phyloP scores from a whole-genome alignment of 768 basidiomycete genomes.

The Melanogaster broomeanus region DNA sequence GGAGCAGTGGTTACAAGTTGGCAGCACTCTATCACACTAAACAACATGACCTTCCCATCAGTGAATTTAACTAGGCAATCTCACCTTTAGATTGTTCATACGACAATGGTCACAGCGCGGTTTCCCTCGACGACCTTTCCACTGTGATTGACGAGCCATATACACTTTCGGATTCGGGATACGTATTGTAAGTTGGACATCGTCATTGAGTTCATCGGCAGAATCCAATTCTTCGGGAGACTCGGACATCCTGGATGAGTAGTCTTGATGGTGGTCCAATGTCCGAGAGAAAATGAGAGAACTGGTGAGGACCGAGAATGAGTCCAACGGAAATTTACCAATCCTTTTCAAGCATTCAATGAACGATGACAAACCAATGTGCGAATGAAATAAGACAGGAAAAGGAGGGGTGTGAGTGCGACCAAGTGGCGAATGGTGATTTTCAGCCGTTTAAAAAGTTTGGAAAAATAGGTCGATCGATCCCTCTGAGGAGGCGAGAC shows the following conservation, averaged over 20 bases:
- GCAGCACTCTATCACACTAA: slow-evolving; percentile 71
- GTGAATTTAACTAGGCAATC: slow-evolving; percentile 21
- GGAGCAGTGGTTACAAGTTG: slow-evolving; percentile 71
- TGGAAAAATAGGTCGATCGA: slow-evolving; percentile 8
- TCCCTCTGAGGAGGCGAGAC: slow-evolving; percentile 4
- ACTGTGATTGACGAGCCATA: slow-evolving; percentile 69
- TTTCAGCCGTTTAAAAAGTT: slow-evolving; percentile 9
- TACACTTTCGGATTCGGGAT: slow-evolving; percentile 70
- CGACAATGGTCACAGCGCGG: slow-evolving; percentile 77
- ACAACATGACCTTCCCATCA: slow-evolving; percentile 14
- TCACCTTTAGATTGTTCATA: slow-evolving; percentile 68
- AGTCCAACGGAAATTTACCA: slow-evolving; percentile 7
- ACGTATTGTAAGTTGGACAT: slow-evolving; percentile 59
- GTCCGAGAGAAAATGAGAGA: slow-evolving; percentile 17
- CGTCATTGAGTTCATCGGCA: slow-evolving; percentile 43
- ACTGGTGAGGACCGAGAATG: background rate
- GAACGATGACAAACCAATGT: slow-evolving; percentile 6
- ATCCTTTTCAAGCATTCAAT: background rate
- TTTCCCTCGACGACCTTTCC: slow-evolving; percentile 75
- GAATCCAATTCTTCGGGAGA: slow-evolving; percentile 41
- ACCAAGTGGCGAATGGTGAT: background rate
- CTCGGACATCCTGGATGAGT: slow-evolving; percentile 33
- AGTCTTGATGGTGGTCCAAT: slow-evolving; percentile 8
- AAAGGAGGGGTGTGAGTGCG: slow-evolving; percentile 2
- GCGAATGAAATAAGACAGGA: slow-evolving; percentile 9